These are phyloP conservation scores for Symbiotaphrina buchneri DNA, from an alignment of 495 filamentous ascomycete genomes.

Conservation along the genomic window DNA sequence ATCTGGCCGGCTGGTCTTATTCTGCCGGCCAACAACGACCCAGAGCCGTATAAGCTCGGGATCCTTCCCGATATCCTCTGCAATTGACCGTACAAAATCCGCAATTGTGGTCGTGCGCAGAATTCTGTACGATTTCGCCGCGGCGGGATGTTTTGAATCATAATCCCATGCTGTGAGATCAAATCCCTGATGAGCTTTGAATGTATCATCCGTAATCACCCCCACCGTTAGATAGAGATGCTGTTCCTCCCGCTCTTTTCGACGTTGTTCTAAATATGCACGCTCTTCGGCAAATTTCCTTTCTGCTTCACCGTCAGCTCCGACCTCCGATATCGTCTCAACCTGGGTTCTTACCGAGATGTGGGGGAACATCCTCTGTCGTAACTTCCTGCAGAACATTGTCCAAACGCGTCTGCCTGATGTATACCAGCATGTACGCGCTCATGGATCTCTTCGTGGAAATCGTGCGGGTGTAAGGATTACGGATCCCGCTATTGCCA, in stretches of 20 bases:
- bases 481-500: constrained; percentile 31
- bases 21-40: constrained; percentile 97
- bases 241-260: constrained; percentile 79
- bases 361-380: constrained; percentile 53
- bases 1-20: constrained; percentile 86
- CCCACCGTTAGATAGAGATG: constrained; percentile 74
- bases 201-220: constrained; percentile 58
- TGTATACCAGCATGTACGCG: constrained; percentile 98
- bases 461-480: constrained; percentile 39
- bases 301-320: constrained; percentile 23
- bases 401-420: constrained; percentile 65
- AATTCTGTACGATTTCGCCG: constrained; percentile 38
- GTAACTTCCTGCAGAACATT: constrained; percentile 54
- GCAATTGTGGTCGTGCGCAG: constrained; percentile 48
- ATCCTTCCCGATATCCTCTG: constrained; percentile 37
- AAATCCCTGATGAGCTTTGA: constrained; percentile 59
- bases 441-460: constrained; percentile 53
- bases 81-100: constrained; percentile 47
- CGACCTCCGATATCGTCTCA: not conserved
- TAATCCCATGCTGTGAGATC: constrained; percentile 57
- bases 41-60: constrained; percentile 54
- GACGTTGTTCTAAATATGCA: constrained; percentile 42
- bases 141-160: constrained; percentile 34
- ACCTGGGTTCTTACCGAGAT: constrained; percentile 37
- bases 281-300: constrained; percentile 58